A percentile compares a stretch with the other conserved stretches of the same genome.
phyloP scores from a whole-genome alignment of 2,329 filamentous ascomycete genomes.

The Xylariaceae sp. region DNA sequence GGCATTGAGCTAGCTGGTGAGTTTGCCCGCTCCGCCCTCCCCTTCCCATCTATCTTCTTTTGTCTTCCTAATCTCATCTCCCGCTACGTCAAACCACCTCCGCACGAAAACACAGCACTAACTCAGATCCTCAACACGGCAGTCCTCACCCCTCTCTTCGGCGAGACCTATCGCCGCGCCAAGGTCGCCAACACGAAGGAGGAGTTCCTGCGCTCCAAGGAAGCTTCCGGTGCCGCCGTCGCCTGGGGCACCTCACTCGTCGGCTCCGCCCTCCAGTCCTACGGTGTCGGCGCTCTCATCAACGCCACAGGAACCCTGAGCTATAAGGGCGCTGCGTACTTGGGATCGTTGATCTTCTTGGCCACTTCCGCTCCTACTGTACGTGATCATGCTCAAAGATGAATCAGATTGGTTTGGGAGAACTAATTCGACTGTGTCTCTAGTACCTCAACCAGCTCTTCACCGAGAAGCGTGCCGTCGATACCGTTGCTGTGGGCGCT shows the following conservation, averaged over 20 bases:
- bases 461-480: constrained; percentile 85
- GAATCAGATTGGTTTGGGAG: neutral
- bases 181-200: constrained; percentile 91
- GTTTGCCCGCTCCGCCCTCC: constrained; percentile 10
- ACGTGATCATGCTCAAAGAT: constrained; percentile 37
- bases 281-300: constrained; percentile 84
- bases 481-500: constrained; percentile 82
- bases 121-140: too few relatives aligned
- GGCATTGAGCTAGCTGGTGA: constrained; percentile 70
- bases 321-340: constrained; percentile 96
- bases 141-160: constrained; percentile 84
- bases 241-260: constrained; percentile 88
- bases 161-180: constrained; percentile 89
- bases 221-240: constrained; percentile 80
- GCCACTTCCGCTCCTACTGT: constrained; percentile 85
- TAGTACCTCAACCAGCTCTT: constrained; percentile 84
- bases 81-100: too few relatives aligned
- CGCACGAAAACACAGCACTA: too few relatives aligned
- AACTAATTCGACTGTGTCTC: neutral
- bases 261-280: constrained; percentile 84
- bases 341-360: constrained; percentile 86
- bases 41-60: neutral
- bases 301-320: constrained; percentile 92
- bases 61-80: neutral
- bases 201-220: constrained; percentile 92